Base-by-base conservation (phyloP, 176 grass and related monocot species). In the Oryza glumipatula region DNA sequence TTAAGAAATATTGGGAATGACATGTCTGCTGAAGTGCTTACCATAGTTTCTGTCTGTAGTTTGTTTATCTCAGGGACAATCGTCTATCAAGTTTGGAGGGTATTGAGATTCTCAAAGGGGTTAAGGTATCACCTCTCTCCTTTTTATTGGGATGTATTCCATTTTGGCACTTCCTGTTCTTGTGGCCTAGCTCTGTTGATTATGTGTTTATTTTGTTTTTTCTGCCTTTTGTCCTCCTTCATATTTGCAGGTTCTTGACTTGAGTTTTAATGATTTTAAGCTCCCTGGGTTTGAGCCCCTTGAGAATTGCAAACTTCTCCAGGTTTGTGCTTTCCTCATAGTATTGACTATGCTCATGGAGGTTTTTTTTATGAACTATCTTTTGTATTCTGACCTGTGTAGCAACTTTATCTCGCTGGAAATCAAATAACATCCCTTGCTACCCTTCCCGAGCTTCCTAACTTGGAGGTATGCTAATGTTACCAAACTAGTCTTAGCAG, bases 361-460 rank as follows among this genome's bases (percentile, higher is more conserved):
- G 56, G 68, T 19, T 17, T 85, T 17, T 85, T 90, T 65, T 81
- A 78, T 77, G 86, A 72, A 74, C 83, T 80, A 54, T 86, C 56
- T 86, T 89, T 70, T 90, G 41, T 82, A 74, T 66, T 67, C 30
- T 47, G 76, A 83, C 48, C 87, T 39, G 38, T 94, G 86, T 85
- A 98, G 96, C 96, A 98, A 98, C 93, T 98, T 67, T 95, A 98
- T 84, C 96, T 98, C 86, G 96, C 96, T 71, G 96, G 96, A 76
- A 98, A 98, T 88, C 91, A 95, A 95, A 95, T 95, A 90, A 90
- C 93, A 67, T 95, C 96, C 72, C 96, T 98, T 81, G 76, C 91
- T 76, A 94, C 76, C 28, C 94, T 98, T 82, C 96, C 96, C 1
- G 75, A 81, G 74, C 82, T 98, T 91, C 96, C 96, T 86, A 95